Evolutionary conservation across 495 filamentous ascomycete genomes (phyloP).

Genomic region (Amniculicola lignicola): DNA sequence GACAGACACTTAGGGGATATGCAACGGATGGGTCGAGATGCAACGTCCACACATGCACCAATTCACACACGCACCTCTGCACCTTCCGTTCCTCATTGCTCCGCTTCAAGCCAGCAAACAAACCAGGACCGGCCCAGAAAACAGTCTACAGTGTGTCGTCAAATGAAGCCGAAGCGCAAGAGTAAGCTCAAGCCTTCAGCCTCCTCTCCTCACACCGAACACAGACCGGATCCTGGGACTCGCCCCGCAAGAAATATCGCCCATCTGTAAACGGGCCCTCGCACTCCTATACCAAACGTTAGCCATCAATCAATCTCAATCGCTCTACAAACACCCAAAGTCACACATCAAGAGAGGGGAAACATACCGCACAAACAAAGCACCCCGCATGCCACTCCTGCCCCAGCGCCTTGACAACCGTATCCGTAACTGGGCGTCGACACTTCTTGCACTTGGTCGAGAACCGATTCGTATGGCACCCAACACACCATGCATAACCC

Average conservation of each 20-base stretch:
- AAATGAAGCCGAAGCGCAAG: too few species aligned
- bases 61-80: too few species aligned
- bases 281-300: slow-evolving; percentile 52
- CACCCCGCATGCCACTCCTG: slow-evolving; percentile 92
- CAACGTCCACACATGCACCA: too few species aligned
- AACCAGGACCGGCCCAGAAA: too few species aligned
- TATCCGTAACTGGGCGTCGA: slow-evolving; percentile 75
- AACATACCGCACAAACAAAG: slow-evolving; percentile 69
- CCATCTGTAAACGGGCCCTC: slow-evolving; percentile 60
- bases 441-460: slow-evolving; percentile 85
- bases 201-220: slow-evolving; percentile 62
- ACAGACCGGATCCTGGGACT: slow-evolving; percentile 58
- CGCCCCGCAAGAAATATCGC: slow-evolving; percentile 61
- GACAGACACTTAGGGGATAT: too few species aligned
- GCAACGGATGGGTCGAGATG: too few species aligned
- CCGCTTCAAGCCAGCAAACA: too few species aligned
- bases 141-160: too few species aligned
- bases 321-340: too few species aligned
- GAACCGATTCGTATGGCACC: slow-evolving; percentile 87
- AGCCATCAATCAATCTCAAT: not conserved
- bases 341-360: not conserved
- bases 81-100: too few species aligned
- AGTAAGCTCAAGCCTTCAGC: slow-evolving; percentile 58
- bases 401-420: slow-evolving; percentile 81
- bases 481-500: slow-evolving; percentile 97